Evolutionary conservation across 2,329 filamentous ascomycete species (phyloP), one percentile per base, ranked within the genome.

Genomic region (Leptographium lundbergii): DNA sequence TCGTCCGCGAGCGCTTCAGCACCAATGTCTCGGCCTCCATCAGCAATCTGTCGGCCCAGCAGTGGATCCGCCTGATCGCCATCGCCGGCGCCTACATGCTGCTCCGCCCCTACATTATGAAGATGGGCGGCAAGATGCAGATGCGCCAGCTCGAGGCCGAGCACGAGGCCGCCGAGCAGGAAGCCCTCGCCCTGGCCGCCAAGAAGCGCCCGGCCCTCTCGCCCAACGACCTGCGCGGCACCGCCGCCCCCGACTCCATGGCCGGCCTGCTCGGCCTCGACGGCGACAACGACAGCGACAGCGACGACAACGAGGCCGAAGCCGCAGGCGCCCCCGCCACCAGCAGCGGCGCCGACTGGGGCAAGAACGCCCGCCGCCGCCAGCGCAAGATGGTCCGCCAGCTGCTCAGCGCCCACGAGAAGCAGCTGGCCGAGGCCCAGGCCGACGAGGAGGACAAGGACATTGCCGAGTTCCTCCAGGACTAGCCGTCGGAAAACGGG

Each of bases 41-140:
- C 63, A 70, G 72, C 62, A 73, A 71, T 62, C 77, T 85, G 75
- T 74, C 76, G 1, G 66, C 70, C 13, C 72, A 81, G 64, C 73
- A 78, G 50, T 84, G 79, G 76, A 78, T 94, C 66, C 87, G 89
- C 54, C 77, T 94, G 60, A 72, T 89, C 64, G 78, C 84, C 64
- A 80, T 90, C 62, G 80, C 90, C 24, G 82, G 89, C 66, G 85
- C 81, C 59, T 95, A 92, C 74, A 69, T 85, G 63, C 79, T 94
- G 57, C 67, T 90, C 27, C 84, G 89, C 1, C 88, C 88, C 0
- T 90, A 89, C 69, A 71, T 91, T 57, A 77, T 91, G 67, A 86
- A 86, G 67, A 71, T 83, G 45, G 84, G 83, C 65, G 81, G 78
- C 61, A 82, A 81, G 66, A 72, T 78, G 63, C 83, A 88, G 67